Base-by-base conservation (phyloP, 108 stramenopile species). In the Mediolabrus comicus region DNA sequence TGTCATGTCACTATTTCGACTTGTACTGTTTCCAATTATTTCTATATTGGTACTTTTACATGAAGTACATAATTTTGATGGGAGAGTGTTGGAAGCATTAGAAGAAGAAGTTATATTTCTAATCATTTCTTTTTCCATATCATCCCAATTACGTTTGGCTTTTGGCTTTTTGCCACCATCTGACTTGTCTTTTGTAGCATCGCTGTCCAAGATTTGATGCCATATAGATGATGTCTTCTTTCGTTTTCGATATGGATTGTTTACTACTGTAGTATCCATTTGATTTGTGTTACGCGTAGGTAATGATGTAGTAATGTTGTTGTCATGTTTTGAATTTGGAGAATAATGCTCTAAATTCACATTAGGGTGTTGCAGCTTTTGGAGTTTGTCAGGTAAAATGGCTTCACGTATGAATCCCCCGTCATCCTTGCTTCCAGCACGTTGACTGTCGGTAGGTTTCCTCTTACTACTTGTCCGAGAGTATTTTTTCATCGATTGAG, bases 341-440 rank as follows among this genome's bases (percentile, higher is more conserved):
- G 34, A 14, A 22, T 26, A 29, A 26, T 53, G 52, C 5, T 52
- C 59, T 11, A 46, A 19, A 2, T 38, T 69, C 19, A 24, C 22
- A 11, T n/a, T 11, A 2, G 60, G 39, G 29, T 51, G 33, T 31
- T 62, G 68, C 25, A 74, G 32, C 49, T 24, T 69, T 13, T 61
- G 56, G 10, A 86, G 43, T 41, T 72, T 85, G 36, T 86, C 81
- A 13, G 87, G 89, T 46, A 88, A 55, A 1, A 62, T 46, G 17
- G 77, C 60, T 35, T 81, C 59, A 24, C 86, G 74, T 16, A 91
- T 59, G 49, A 91, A 91, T 39, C 89, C 87, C 27, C 89, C 89
- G 65, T 58, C 31, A n/a, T 68, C 46, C 17, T 68, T 82, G 13
- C 9, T 24, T 53, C 10, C 31, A 33, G 12, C 31, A 26, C 11